phyloP scores from a whole-genome alignment of 345 rosid genomes.

The Hypericum androsaemum region DNA sequence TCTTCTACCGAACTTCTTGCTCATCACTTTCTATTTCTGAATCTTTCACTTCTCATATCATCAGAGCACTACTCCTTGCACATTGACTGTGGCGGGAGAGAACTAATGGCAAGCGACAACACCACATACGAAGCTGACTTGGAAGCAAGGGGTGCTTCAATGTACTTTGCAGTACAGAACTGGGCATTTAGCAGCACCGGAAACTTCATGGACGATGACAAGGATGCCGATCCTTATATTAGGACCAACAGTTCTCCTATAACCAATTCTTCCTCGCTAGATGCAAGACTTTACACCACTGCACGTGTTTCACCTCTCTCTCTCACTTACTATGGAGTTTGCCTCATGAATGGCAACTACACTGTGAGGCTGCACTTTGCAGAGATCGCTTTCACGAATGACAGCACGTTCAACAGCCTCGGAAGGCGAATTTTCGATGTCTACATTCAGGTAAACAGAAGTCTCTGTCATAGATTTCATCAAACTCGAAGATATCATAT shows the following conservation, averaged over 20 bases:
- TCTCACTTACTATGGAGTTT: slow-evolving; percentile 72
- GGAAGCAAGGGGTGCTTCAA: slow-evolving; percentile 66
- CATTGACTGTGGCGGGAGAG: slow-evolving; percentile 82
- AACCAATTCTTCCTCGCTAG: slow-evolving; percentile 29
- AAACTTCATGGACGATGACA: slow-evolving; percentile 69
- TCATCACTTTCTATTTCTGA: neutral
- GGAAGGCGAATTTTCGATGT: slow-evolving; percentile 73
- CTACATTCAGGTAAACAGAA: slow-evolving; percentile 53
- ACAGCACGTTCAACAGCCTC: slow-evolving; percentile 38
- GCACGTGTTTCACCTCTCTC: slow-evolving; percentile 71
- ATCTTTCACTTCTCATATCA: neutral
- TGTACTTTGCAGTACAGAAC: slow-evolving; percentile 31
- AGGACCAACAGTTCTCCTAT: slow-evolving; percentile 43
- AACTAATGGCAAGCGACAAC: slow-evolving; percentile 15
- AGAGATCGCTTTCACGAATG: slow-evolving; percentile 57
- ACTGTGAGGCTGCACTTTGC: slow-evolving; percentile 75
- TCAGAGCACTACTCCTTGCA: slow-evolving; percentile 44
- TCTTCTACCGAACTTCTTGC: neutral
- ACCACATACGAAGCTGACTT: slow-evolving; percentile 45
- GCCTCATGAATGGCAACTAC: slow-evolving; percentile 70
- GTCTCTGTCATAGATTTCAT: neutral
- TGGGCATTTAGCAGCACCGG: slow-evolving; percentile 94
- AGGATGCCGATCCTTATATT: slow-evolving; percentile 45
- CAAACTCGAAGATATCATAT: neutral
- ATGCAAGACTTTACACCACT: slow-evolving; percentile 38